Percentiles rank a stretch among this genome's conserved stretches.
These are phyloP conservation scores for Mantamonas sphyraenae DNA, from an alignment of 78 protist genomes.

Conservation along the genomic window DNA sequence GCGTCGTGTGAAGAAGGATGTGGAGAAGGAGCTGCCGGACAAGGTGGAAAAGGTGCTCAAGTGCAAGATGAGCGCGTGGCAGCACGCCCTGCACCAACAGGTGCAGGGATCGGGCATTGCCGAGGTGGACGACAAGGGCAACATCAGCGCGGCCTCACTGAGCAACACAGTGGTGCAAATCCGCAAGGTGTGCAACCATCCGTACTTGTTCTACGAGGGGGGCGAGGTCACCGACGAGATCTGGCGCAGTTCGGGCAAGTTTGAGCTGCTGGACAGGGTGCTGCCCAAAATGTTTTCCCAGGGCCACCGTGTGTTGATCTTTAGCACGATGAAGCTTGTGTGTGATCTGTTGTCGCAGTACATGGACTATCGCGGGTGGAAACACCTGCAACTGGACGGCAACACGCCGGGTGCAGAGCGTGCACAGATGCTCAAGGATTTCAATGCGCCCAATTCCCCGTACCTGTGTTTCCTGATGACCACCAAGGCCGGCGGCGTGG, in stretches of 20 bases:
- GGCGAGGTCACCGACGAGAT: not conserved
- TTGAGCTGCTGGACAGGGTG: slow-evolving; percentile 58
- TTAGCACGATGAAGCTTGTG: slow-evolving; percentile 63
- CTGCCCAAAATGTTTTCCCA: not conserved
- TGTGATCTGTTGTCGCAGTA: slow-evolving; percentile 69
- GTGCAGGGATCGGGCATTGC: not conserved
- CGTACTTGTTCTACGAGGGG: slow-evolving; percentile 21
- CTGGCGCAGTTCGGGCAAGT: slow-evolving; percentile 61
- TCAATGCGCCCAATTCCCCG: slow-evolving; percentile 50
- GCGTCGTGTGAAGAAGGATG: slow-evolving; percentile 80
- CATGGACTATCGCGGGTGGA: slow-evolving; percentile 14
- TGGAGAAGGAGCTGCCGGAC: slow-evolving; percentile 73
- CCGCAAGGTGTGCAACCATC: slow-evolving; percentile 65
- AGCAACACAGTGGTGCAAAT: slow-evolving; percentile 45
- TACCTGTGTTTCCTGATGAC: slow-evolving; percentile 65
- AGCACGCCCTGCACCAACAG: not conserved
- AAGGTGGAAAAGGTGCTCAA: slow-evolving; percentile 73
- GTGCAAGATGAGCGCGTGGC: not conserved
- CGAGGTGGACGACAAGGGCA: not conserved
- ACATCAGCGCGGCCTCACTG: not conserved
- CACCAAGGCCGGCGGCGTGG: slow-evolving; percentile 94
- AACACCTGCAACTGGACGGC: slow-evolving; percentile 69
- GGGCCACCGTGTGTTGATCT: slow-evolving; percentile 39
- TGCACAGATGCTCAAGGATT: slow-evolving; percentile 20
- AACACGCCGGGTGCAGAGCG: slow-evolving; percentile 68